Evolutionary conservation across 2,329 filamentous ascomycete species (phyloP).

Genomic region (Tolypocladium album): DNA sequence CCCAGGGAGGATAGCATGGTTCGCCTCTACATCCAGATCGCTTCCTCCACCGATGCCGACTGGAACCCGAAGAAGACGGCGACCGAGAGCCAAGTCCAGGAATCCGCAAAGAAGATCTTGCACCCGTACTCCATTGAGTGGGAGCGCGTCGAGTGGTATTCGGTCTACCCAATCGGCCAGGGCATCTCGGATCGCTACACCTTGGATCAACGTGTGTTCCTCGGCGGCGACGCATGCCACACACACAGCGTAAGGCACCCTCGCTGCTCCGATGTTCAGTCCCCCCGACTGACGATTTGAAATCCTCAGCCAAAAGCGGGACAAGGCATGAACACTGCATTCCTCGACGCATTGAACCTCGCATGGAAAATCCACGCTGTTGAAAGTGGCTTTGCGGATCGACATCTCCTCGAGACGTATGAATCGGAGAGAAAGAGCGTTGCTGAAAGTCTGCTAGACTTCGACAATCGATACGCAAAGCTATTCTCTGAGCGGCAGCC

Average conservation of each 20-base stretch:
- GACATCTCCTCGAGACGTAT: constrained; percentile 71
- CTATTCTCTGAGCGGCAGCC: constrained; percentile 75
- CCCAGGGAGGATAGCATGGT: constrained; percentile 61
- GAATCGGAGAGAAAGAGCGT: constrained; percentile 77
- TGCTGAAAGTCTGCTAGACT: constrained; percentile 73
- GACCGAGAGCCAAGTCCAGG: constrained; percentile 52
- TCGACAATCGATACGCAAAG: constrained; percentile 83
- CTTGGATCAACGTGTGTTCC: constrained; percentile 58
- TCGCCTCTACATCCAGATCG: constrained; percentile 59
- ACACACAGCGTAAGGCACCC: constrained; percentile 53
- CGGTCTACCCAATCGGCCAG: constrained; percentile 67
- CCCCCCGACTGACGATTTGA: background rate
- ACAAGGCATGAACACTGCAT: constrained; percentile 73
- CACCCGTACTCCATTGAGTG: constrained; percentile 58
- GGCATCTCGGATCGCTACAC: constrained; percentile 60
- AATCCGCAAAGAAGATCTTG: constrained; percentile 53
- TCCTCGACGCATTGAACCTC: constrained; percentile 75
- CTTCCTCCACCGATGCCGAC: constrained; percentile 48
- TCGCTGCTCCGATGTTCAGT: background rate
- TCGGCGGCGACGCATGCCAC: constrained; percentile 70
- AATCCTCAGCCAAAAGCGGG: constrained; percentile 59
- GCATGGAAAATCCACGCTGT: constrained; percentile 96
- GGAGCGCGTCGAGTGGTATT: constrained; percentile 62
- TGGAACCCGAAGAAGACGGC: constrained; percentile 53
- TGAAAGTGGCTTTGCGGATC: constrained; percentile 68